phyloP scores from a whole-genome alignment of 148 eudicot genomes.

The Dianthus caryophyllus region DNA sequence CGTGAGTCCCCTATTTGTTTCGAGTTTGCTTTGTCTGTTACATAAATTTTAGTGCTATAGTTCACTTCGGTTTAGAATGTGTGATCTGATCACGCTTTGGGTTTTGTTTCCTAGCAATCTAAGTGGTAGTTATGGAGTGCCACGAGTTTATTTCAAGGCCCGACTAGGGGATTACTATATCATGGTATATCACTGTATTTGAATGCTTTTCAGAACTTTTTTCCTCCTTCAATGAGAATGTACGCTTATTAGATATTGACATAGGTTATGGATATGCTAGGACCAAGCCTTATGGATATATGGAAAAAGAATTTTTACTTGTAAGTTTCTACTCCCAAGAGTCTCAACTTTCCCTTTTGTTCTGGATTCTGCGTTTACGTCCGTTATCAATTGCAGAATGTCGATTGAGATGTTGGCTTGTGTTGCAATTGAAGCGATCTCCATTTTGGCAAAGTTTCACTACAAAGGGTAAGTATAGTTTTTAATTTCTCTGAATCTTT shows the following conservation, averaged over 20 bases:
- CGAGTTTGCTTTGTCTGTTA: neutral
- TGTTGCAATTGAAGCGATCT: conserved; percentile 89
- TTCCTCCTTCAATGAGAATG: neutral
- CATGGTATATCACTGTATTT: conserved; percentile 48
- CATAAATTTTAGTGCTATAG: too few relatives aligned
- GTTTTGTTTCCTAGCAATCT: conserved; percentile 42
- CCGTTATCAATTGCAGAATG: conserved; percentile 51
- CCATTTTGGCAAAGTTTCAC: conserved; percentile 87
- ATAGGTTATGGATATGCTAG: conserved; percentile 98
- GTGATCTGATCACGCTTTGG: neutral
- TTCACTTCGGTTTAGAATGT: neutral
- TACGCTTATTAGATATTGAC: conserved; percentile 5
- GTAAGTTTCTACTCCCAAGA: conserved; percentile 40
- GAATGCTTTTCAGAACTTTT: neutral
- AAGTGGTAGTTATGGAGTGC: conserved; percentile 95
- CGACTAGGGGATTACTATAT: conserved; percentile 77
- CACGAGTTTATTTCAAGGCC: conserved; percentile 82
- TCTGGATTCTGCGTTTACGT: neutral
- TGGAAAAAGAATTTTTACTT: conserved; percentile 79
- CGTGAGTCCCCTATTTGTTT: conserved; percentile 36
- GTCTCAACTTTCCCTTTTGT: neutral
- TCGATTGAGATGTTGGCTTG: conserved; percentile 92
- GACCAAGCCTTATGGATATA: conserved; percentile 96
- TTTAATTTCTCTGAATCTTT: neutral
- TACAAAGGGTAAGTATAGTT: conserved; percentile 60